phyloP scores from a whole-genome alignment of 768 basidiomycete species.

The Mycena rebaudengoi region DNA sequence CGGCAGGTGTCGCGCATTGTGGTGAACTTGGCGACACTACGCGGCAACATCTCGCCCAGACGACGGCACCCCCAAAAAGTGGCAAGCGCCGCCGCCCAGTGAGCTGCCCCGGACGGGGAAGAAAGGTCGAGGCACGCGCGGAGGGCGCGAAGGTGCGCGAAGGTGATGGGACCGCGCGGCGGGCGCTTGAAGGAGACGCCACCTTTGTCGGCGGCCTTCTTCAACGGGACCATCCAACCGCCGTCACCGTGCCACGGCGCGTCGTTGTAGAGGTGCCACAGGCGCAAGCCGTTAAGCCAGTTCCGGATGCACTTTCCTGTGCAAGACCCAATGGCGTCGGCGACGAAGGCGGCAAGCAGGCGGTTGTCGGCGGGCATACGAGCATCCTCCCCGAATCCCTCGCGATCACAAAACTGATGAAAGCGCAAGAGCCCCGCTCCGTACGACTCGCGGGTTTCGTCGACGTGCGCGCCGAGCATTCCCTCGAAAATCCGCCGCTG shows the following conservation, averaged over 20 bases:
- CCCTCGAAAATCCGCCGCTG: neutral
- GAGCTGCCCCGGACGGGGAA: neutral
- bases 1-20: neutral
- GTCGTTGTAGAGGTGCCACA: neutral
- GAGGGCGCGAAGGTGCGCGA: neutral
- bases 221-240: too few relatives aligned
- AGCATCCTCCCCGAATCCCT: too few relatives aligned
- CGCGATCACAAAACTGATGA: too few relatives aligned
- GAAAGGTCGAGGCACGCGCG: too few relatives aligned
- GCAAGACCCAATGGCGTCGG: neutral
- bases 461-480: neutral
- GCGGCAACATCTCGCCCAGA: neutral
- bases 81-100: neutral
- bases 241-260: neutral
- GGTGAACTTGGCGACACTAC: neutral
- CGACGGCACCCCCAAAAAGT: neutral
- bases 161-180: neutral
- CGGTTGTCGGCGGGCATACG: neutral
- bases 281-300: neutral
- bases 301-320: too few relatives aligned
- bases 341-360: constrained; percentile 13
- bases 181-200: neutral
- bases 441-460: constrained; percentile 17
- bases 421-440: too few relatives aligned
- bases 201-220: neutral